Evolutionary conservation across 2,329 filamentous ascomycete species (phyloP).

Genomic region (Metarhizium brunneum): DNA sequence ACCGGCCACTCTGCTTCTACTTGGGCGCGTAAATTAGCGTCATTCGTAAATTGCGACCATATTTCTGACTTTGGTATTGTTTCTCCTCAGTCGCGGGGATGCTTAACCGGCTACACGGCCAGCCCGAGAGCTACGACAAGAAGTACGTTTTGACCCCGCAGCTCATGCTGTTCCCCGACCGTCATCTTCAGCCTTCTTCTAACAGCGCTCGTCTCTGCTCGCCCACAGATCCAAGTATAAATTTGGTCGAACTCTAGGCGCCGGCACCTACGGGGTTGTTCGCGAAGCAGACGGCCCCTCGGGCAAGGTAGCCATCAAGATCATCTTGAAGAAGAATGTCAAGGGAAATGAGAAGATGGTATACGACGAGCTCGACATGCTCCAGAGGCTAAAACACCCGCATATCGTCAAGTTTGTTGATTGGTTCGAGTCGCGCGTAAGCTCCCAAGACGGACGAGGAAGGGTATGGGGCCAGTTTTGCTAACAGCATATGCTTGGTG

Average conservation of each 20-base stretch:
- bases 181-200: not conserved
- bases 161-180: constrained; percentile 13
- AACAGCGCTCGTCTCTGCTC: not conserved
- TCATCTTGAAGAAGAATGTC: constrained; percentile 98
- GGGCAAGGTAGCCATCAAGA: constrained; percentile 92
- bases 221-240: constrained; percentile 66
- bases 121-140: constrained; percentile 97
- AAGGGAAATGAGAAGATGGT: constrained; percentile 98
- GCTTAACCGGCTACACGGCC: constrained; percentile 91
- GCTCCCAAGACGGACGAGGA: constrained; percentile 15
- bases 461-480: not conserved
- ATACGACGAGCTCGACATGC: constrained; percentile 90
- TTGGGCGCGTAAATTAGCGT: not conserved
- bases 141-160: constrained; percentile 50
- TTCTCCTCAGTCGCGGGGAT: constrained; percentile 62
- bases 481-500: not conserved
- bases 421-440: constrained; percentile 96
- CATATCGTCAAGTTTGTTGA: constrained; percentile 97
- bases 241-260: constrained; percentile 88
- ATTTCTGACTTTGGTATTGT: constrained; percentile 13
- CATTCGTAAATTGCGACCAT: not conserved
- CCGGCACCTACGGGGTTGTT: constrained; percentile 97
- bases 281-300: constrained; percentile 80
- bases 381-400: constrained; percentile 82
- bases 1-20: not conserved